Percentiles rank a stretch among this genome's conserved stretches.
phyloP scores from a whole-genome alignment of 2,329 filamentous ascomycete species.

The Nemania sp. region DNA sequence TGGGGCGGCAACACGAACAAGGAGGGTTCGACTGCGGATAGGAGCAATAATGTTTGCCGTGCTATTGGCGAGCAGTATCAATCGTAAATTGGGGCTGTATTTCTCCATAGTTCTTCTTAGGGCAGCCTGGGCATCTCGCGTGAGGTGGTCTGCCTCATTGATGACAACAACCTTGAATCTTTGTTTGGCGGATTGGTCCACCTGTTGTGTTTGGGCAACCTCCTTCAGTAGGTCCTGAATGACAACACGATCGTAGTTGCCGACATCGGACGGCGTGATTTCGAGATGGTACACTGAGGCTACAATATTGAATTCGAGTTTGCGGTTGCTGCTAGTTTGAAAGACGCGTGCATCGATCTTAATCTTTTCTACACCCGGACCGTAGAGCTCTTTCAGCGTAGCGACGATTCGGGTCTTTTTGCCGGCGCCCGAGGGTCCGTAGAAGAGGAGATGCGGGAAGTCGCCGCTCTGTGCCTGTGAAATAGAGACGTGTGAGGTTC shows the following conservation, averaged over 20 bases:
- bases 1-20: conserved; percentile 92
- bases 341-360: conserved; percentile 98
- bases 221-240: conserved; percentile 96
- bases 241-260: conserved; percentile 95
- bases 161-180: conserved; percentile 99
- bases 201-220: conserved; percentile 98
- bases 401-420: conserved; percentile 98
- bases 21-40: conserved; percentile 89
- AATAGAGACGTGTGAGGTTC: conserved; percentile 25
- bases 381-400: conserved; percentile 94
- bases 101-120: conserved; percentile 98
- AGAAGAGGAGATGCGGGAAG: conserved; percentile 97
- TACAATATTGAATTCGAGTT: conserved; percentile 99
- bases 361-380: conserved; percentile 98
- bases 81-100: conserved; percentile 91
- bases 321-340: conserved; percentile 94
- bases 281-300: conserved; percentile 97
- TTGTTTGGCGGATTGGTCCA: conserved; percentile 91
- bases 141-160: conserved; percentile 97
- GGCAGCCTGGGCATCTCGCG: conserved; percentile 93
- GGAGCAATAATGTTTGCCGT: conserved; percentile 99
- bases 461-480: conserved; percentile 91
- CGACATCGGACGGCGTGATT: conserved; percentile 97
- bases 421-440: conserved; percentile 94
- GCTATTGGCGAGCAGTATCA: conserved; percentile 94